These are phyloP conservation scores for Boletus bicolor DNA, from an alignment of 768 basidiomycete species.

Conservation along the genomic window DNA sequence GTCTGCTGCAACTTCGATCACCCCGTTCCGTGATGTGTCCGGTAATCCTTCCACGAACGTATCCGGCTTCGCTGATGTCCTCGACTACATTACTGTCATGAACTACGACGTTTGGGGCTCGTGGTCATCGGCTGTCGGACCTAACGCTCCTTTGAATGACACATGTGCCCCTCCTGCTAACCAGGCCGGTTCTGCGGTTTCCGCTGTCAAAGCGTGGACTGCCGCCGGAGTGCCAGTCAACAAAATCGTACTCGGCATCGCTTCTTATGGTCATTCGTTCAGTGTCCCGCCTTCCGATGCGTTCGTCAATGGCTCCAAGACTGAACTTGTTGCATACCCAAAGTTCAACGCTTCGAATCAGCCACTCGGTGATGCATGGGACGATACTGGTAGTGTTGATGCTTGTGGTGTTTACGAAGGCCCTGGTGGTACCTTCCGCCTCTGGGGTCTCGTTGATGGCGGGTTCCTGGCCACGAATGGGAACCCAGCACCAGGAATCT, in stretches of 20 bases:
- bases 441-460: conserved; percentile 56
- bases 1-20: conserved; percentile 64
- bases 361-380: conserved; percentile 58
- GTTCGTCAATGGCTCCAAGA: conserved; percentile 31
- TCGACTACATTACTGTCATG: conserved; percentile 67
- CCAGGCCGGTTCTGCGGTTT: conserved; percentile 70
- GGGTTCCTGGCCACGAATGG: conserved; percentile 46
- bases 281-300: conserved; percentile 38
- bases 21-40: conserved; percentile 58
- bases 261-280: conserved; percentile 81
- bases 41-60: conserved; percentile 67
- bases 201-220: conserved; percentile 70
- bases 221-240: conserved; percentile 66
- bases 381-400: conserved; percentile 44
- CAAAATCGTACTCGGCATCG: conserved; percentile 77
- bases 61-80: conserved; percentile 62
- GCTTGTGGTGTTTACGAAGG: conserved; percentile 48
- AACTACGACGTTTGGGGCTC: conserved; percentile 62
- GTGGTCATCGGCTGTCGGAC: conserved; percentile 55
- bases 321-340: conserved; percentile 45
- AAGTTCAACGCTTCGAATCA: conserved; percentile 43
- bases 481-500: conserved; percentile 42
- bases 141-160: conserved; percentile 81
- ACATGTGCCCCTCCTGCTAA: conserved; percentile 59
- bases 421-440: conserved; percentile 53